phyloP scores from a whole-genome alignment of 805 yeast genomes.

The Ogataea salicorniae region DNA sequence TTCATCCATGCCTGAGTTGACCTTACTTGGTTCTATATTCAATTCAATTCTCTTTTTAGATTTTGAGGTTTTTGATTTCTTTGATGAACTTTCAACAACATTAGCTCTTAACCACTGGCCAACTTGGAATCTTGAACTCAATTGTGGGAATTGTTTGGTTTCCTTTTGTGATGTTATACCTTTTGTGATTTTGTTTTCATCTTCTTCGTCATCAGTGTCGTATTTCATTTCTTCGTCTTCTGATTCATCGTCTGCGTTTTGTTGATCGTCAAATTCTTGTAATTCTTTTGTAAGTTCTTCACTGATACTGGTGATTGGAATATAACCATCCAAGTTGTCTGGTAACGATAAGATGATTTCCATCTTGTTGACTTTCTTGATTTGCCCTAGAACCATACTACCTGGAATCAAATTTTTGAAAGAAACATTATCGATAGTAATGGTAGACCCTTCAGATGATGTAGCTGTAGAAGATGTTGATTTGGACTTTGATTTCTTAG shows the following conservation, averaged over 20 bases:
- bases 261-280: constrained; percentile 50
- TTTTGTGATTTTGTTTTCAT: constrained; percentile 28
- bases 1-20: constrained; percentile 53
- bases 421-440: constrained; percentile 56
- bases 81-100: constrained; percentile 50
- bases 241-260: constrained; percentile 31
- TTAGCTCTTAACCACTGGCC: constrained; percentile 88
- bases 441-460: constrained; percentile 19
- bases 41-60: constrained; percentile 61
- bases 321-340: constrained; percentile 74
- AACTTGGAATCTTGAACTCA: constrained; percentile 47
- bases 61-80: constrained; percentile 31
- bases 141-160: constrained; percentile 48
- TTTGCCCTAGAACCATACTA: constrained; percentile 70
- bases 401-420: constrained; percentile 68
- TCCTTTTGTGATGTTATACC: constrained; percentile 16
- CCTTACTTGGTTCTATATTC: constrained; percentile 66
- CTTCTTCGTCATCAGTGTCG: constrained; percentile 29
- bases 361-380: constrained; percentile 51
- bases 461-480: constrained; percentile 27
- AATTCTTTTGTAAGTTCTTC: constrained; percentile 52
- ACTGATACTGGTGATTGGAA: constrained; percentile 70
- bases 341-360: constrained; percentile 72
- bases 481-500: constrained; percentile 22
- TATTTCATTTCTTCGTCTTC: constrained; percentile 4